Base-by-base conservation (phyloP, 331 rosid genomes). In the Malus hybrid region DNA sequence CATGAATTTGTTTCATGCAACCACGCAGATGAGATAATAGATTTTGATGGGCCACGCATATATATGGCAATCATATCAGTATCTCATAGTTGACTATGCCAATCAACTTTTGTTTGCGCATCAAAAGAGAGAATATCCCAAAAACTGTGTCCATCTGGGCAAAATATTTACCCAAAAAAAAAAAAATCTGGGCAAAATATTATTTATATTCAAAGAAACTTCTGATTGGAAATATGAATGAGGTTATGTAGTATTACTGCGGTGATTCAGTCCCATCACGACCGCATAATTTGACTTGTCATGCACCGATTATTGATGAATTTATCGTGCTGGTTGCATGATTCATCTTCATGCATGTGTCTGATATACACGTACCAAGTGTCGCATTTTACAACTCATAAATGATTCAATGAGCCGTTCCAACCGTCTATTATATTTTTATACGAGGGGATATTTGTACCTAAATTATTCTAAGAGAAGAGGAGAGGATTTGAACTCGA, bases 221-320 rank as follows among this genome's bases (percentile, higher is more conserved):
- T 39, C 10, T 52, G 57, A 52, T 64, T 6, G n/a, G 60, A 57
- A 27, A 29, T 46, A 44, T 74, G 70, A 62, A 74, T 63, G 14
- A 11, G 24, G 20, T 24, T 20, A 32, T 20, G 44, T 39, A 39
- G 44, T 20, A 13, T 6, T 14, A 28, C 10, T 62, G 66, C 66
- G 36, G 36, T 7, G 36, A 61, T 74, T 64, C 70, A 14, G 69
- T 44, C 78, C 70, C 28, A 62, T 13, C 70, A 42, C 50, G 78
- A 62, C 78, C 70, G 70, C 61, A 27, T 62, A 74, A 39, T 46
- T 74, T 74, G 78, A 74, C 78, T 42, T 28, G 10, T 63, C 70
- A 61, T 74, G 31, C 34, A 60, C 28, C 13, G n/a, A 59, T 60
- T 28, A 28, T 14, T 5, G 67, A 28, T 28, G 20, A 62, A 16